phyloP scores from a whole-genome alignment of 805 yeast species.

The Lipomyces starkeyi region DNA sequence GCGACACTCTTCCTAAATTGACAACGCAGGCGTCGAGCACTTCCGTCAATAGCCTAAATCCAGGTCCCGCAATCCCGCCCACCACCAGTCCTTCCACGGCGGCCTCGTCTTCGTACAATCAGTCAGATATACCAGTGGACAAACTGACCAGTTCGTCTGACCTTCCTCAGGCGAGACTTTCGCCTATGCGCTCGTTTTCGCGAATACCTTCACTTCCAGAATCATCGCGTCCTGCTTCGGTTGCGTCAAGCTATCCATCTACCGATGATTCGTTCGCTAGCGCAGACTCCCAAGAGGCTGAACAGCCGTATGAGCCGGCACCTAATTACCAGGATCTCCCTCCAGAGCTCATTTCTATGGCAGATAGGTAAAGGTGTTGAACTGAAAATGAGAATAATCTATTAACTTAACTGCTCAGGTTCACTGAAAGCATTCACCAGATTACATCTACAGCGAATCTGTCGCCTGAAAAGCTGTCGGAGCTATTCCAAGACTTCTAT shows the following conservation, averaged over 20 bases:
- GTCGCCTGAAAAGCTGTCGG: constrained; percentile 48
- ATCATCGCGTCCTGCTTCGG: constrained; percentile 7
- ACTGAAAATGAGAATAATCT: background rate
- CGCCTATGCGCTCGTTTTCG: constrained; percentile 30
- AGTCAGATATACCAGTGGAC: constrained; percentile 28
- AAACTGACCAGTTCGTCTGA: constrained; percentile 19
- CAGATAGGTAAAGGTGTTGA: constrained; percentile 19
- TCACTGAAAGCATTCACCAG: constrained; percentile 44
- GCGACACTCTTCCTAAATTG: background rate
- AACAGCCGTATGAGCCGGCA: background rate
- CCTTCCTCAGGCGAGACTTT: constrained; percentile 13
- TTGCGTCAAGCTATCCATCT: constrained; percentile 3
- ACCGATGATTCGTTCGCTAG: background rate
- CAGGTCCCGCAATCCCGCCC: background rate
- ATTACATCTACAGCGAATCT: constrained; percentile 49
- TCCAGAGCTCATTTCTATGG: constrained; percentile 28
- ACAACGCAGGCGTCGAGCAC: background rate
- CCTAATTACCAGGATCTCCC: constrained; percentile 28
- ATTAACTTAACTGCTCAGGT: constrained; percentile 18
- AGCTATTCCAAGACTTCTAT: constrained; percentile 51
- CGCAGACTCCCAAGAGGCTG: background rate
- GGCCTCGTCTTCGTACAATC: constrained; percentile 12
- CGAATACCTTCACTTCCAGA: constrained; percentile 27
- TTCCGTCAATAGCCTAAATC: background rate
- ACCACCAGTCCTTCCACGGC: constrained; percentile 17